These are phyloP conservation scores for Wickerhamiella bombiphila DNA, from an alignment of 805 yeast genomes.

Conservation along the genomic window DNA sequence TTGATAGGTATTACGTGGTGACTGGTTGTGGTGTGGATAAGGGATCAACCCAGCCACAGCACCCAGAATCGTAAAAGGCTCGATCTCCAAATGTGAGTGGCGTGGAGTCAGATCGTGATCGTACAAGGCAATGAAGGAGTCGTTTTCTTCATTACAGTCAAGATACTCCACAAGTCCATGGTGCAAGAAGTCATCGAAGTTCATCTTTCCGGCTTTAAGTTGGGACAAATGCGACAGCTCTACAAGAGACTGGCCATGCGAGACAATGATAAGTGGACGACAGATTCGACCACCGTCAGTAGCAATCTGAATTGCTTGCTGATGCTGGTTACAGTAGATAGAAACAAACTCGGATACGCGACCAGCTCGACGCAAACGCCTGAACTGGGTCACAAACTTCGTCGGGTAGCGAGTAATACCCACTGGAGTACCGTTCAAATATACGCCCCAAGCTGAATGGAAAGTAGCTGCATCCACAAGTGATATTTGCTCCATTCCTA, in stretches of 20 bases:
- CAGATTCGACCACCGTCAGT: constrained; percentile 98
- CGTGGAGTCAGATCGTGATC: constrained; percentile 43
- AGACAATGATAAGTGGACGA: constrained; percentile 85
- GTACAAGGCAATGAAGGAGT: constrained; percentile 79
- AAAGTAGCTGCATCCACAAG: constrained; percentile 70
- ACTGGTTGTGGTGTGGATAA: constrained; percentile 83
- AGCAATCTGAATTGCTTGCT: constrained; percentile 88
- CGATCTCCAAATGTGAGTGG: constrained; percentile 86
- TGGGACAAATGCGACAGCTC: constrained; percentile 50
- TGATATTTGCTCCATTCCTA: constrained; percentile 82
- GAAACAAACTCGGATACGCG: constrained; percentile 82
- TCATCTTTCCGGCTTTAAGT: constrained; percentile 55
- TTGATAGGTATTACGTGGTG: constrained; percentile 84
- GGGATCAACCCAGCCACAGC: constrained; percentile 90
- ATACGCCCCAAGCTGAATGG: constrained; percentile 67
- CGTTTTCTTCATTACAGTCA: constrained; percentile 96
- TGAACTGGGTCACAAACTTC: constrained; percentile 65
- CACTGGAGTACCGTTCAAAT: constrained; percentile 83
- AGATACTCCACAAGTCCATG: constrained; percentile 86
- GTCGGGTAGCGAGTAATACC: constrained; percentile 82
- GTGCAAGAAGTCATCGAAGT: constrained; percentile 78
- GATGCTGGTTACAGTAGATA: constrained; percentile 78
- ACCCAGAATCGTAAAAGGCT: constrained; percentile 83
- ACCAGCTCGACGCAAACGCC: constrained; percentile 70
- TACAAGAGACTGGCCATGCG: constrained; percentile 56